These are phyloP conservation scores for Penicillium robsamsonii DNA, from an alignment of 495 filamentous ascomycete genomes.

Conservation along the genomic window DNA sequence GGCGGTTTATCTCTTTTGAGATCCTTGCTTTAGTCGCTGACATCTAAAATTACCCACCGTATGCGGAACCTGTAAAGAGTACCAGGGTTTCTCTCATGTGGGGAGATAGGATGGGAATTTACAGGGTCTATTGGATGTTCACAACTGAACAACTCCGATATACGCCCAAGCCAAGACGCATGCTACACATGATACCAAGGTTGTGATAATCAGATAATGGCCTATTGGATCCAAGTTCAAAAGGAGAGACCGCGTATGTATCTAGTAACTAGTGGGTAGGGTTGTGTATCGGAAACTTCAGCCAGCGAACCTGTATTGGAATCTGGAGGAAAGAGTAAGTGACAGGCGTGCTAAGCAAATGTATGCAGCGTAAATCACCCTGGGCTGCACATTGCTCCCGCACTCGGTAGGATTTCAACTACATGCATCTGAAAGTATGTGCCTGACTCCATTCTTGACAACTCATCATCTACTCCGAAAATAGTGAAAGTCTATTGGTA, in stretches of 20 bases:
- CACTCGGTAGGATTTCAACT: neutral
- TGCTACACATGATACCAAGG: slow-evolving; percentile 3
- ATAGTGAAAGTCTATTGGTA: neutral
- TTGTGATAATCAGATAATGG: slow-evolving; percentile 6
- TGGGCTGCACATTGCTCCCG: slow-evolving; percentile 2
- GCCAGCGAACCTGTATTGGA: neutral
- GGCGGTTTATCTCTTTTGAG: neutral
- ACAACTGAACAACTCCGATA: neutral
- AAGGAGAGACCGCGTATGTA: neutral
- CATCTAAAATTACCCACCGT: too few relatives aligned
- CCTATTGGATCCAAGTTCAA: slow-evolving; percentile 1
- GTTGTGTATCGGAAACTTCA: neutral
- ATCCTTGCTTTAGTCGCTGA: slow-evolving; percentile 3
- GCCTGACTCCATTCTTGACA: neutral
- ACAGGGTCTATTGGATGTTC: neutral
- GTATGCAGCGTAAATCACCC: slow-evolving; percentile 1
- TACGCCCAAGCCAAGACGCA: neutral
- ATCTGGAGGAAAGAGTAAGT: neutral
- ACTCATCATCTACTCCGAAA: neutral
- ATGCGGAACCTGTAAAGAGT: neutral
- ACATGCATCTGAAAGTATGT: neutral
- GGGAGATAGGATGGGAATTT: neutral
- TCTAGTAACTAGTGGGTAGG: neutral
- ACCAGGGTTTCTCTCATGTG: neutral
- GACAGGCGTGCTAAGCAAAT: neutral